Evolutionary conservation across 805 yeast genomes (phyloP).

Genomic region (Torulaspora microellipsoides): DNA sequence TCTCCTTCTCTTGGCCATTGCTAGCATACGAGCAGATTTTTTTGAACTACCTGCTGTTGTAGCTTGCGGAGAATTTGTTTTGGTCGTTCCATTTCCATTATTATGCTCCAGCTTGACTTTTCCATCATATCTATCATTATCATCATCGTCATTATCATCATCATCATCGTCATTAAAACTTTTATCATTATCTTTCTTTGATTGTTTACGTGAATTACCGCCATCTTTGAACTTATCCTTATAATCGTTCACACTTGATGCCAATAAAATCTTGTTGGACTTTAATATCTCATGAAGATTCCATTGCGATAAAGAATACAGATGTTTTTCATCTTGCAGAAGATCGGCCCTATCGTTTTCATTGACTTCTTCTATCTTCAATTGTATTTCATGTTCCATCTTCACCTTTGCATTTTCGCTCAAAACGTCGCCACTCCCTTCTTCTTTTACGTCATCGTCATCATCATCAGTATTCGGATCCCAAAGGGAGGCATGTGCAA

Average conservation of each 20-base stretch:
- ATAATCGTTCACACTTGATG: constrained; percentile 25
- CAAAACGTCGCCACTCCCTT: constrained; percentile 14
- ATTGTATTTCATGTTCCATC: constrained; percentile 31
- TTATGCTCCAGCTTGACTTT: constrained; percentile 11
- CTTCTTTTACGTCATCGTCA: constrained; percentile 10
- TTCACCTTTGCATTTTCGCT: constrained; percentile 32
- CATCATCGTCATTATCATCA: constrained; percentile 10
- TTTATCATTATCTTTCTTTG: constrained; percentile 2
- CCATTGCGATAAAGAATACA: constrained; percentile 26
- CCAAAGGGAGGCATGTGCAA: constrained; percentile 73
- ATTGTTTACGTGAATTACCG: constrained; percentile 13
- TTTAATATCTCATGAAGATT: constrained; percentile 29
- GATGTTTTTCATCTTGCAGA: constrained; percentile 22
- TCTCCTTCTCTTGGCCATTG: constrained; percentile 90
- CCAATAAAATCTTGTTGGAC: constrained; percentile 26
- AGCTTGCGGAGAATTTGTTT: constrained; percentile 17
- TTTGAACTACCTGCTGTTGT: constrained; percentile 23
- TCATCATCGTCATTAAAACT: constrained; percentile 10
- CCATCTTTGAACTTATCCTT: constrained; percentile 10
- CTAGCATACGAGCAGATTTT: constrained; percentile 74
- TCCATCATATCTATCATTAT: constrained; percentile 22
- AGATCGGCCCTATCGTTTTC: constrained; percentile 21
- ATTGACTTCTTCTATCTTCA: constrained; percentile 29
- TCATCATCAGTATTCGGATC: constrained; percentile 60
- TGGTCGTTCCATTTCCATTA: neutral